Percentiles rank a stretch among this genome's conserved stretches.
These are phyloP conservation scores for Letharia lupina DNA, from an alignment of 495 filamentous ascomycete species.

Conservation along the genomic window DNA sequence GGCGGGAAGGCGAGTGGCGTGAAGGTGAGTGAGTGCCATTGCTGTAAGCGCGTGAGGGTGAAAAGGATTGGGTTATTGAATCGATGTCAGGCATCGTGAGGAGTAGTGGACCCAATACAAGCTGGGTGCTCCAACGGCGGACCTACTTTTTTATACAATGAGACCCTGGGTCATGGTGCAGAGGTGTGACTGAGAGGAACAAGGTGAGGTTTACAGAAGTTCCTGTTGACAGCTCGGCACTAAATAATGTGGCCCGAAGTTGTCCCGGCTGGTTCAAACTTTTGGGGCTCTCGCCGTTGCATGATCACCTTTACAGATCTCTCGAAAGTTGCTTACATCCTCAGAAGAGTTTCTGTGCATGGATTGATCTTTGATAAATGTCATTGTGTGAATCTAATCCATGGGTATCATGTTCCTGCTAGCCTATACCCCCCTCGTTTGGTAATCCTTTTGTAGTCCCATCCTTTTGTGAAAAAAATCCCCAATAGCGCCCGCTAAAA, in stretches of 20 bases:
- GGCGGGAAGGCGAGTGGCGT: conserved; percentile 43
- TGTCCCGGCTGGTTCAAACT: neutral
- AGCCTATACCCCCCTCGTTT: neutral
- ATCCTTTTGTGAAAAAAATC: neutral
- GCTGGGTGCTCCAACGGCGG: neutral
- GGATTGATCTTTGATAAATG: neutral
- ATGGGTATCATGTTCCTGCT: neutral
- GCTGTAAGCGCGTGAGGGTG: conserved; percentile 31
- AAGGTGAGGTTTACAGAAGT: too few relatives aligned
- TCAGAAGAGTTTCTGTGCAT: neutral
- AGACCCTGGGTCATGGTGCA: neutral
- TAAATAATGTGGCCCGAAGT: neutral
- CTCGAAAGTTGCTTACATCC: neutral
- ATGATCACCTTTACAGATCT: neutral
- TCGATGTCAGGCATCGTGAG: conserved; percentile 55
- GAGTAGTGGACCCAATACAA: neutral
- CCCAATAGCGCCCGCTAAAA: neutral
- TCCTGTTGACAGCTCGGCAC: neutral
- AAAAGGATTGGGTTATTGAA: conserved; percentile 58
- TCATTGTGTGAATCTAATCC: neutral
- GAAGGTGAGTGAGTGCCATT: conserved; percentile 26
- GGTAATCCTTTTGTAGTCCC: neutral
- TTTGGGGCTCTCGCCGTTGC: too few relatives aligned
- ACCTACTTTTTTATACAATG: neutral
- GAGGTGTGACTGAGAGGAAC: neutral